Percentiles rank a stretch among this genome's conserved stretches.
Conservation (phyloP, 1,284 basidiomycete species). For the Rhizopogon hawkerae region DNA sequence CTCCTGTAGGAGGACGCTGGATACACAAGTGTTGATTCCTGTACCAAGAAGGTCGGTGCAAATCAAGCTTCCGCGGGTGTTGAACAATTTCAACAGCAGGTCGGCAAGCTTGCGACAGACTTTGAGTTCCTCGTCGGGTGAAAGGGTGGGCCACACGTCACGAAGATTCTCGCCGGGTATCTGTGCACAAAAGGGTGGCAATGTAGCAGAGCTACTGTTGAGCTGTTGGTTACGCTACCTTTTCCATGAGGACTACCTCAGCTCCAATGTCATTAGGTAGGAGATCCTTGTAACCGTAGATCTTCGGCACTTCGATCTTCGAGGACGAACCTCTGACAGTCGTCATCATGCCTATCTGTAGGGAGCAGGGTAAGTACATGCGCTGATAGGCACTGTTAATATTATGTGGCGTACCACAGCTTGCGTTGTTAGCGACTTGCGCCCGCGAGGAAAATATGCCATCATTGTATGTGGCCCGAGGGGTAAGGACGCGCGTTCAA, state of each 20-base stretch:
- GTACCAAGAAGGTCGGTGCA: constrained; percentile 17
- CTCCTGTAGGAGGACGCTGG: constrained; percentile 1
- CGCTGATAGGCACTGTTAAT: not conserved
- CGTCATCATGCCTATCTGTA: constrained; percentile 20
- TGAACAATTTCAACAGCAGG: constrained; percentile 20
- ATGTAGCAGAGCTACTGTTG: not conserved
- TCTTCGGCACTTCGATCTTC: constrained; percentile 16
- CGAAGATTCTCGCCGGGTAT: constrained; percentile 17
- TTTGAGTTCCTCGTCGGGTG: constrained; percentile 15
- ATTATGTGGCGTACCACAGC: constrained; percentile 13
- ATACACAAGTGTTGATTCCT: constrained; percentile 13
- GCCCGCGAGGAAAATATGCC: constrained; percentile 19
- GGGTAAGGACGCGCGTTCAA: constrained; percentile 17
- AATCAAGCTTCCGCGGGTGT: constrained; percentile 14
- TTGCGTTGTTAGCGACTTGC: constrained; percentile 17
- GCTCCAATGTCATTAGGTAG: constrained; percentile 18
- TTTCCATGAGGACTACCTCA: constrained; percentile 19
- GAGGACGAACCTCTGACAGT: constrained; percentile 12
- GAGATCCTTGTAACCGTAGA: constrained; percentile 20
- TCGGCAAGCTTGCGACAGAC: constrained; percentile 16
- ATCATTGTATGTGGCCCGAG: constrained; percentile 17
- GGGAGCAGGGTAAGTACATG: not conserved
- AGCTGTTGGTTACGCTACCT: constrained; percentile 8
- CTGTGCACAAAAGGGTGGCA: constrained; percentile 6
- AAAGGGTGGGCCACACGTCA: constrained; percentile 16